phyloP scores from a whole-genome alignment of 1,139 yeast species.

The Diutina mesorugosa region DNA sequence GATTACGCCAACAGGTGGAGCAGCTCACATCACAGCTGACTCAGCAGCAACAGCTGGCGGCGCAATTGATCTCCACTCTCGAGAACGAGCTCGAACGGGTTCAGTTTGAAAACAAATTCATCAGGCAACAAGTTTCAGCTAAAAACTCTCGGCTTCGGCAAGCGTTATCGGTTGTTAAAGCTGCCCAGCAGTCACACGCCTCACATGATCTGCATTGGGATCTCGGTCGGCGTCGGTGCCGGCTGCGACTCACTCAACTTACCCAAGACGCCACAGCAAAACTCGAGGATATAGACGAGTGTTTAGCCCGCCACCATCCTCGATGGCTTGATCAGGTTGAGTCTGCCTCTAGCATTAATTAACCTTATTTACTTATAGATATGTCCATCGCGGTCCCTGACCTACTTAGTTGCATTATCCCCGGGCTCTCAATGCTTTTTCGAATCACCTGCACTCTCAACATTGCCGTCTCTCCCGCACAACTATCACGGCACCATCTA shows the following conservation, averaged over 20 bases:
- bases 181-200: not conserved
- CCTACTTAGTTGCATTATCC: not conserved
- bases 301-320: not conserved
- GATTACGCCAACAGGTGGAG: not conserved
- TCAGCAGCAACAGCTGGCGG: not conserved
- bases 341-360: not conserved
- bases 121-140: not conserved
- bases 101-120: not conserved
- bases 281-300: not conserved
- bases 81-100: not conserved
- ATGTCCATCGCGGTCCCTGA: not conserved
- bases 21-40: not conserved
- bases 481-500: not conserved
- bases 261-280: not conserved
- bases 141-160: not conserved
- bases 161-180: not conserved
- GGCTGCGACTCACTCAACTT: not conserved
- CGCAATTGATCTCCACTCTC: not conserved
- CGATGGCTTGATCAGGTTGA: not conserved
- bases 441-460: not conserved
- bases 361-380: no score
- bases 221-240: not conserved
- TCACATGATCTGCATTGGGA: not conserved
- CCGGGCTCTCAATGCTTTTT: not conserved
- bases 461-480: not conserved